Evolutionary conservation across 140 eudicot genomes (phyloP).

Genomic region (Senecio squalidus): DNA sequence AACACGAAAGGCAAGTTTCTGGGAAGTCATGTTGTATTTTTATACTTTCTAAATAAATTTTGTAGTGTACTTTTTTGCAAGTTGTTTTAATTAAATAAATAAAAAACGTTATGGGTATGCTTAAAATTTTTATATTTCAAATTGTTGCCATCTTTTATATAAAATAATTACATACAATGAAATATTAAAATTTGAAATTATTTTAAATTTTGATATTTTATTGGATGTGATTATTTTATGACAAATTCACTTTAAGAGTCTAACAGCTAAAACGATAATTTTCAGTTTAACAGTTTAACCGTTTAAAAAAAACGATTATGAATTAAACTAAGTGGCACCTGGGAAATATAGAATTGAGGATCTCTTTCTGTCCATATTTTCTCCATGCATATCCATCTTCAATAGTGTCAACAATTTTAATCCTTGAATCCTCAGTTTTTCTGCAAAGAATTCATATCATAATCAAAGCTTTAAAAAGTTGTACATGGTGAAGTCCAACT

Average conservation of each 20-base stretch:
- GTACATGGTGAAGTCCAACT: neutral
- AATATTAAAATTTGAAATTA: too few species aligned
- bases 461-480: neutral
- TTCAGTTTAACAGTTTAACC: too few species aligned
- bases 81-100: neutral
- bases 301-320: neutral
- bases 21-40: neutral
- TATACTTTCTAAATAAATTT: neutral
- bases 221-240: too few species aligned
- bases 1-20: neutral
- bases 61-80: neutral
- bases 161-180: too few species aligned
- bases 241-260: too few species aligned
- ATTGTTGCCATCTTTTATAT: too few species aligned
- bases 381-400: constrained; percentile 83
- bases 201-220: too few species aligned
- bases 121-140: too few species aligned
- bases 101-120: neutral
- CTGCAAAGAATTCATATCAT: constrained; percentile 29
- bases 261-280: too few species aligned
- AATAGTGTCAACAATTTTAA: constrained; percentile 17
- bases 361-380: constrained; percentile 77
- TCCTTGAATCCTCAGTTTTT: constrained; percentile 39
- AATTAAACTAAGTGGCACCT: constrained; percentile 34
- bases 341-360: constrained; percentile 47